phyloP scores from a whole-genome alignment of 2,329 filamentous ascomycete species.

The Sporothrix inflata region DNA sequence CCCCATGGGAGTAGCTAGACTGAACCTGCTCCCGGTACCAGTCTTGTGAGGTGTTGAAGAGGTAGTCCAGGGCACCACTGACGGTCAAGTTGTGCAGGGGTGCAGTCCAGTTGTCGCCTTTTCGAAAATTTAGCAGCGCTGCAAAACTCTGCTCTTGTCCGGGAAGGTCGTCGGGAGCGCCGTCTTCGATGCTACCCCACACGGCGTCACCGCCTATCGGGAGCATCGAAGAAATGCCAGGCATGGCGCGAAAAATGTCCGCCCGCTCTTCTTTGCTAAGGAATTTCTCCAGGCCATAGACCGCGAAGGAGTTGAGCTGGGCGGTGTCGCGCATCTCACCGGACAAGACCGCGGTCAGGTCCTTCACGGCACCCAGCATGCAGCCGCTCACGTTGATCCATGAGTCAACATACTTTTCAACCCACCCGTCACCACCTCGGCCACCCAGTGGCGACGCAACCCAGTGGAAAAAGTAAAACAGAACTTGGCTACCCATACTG shows the following conservation, averaged over 20 bases:
- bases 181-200: conserved; percentile 81
- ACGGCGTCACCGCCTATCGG: conserved; percentile 90
- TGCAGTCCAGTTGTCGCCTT: conserved; percentile 64
- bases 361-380: conserved; percentile 95
- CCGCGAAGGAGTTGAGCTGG: conserved; percentile 92
- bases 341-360: conserved; percentile 84
- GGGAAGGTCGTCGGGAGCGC: conserved; percentile 84
- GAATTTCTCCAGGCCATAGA: conserved; percentile 96
- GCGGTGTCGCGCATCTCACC: conserved; percentile 99
- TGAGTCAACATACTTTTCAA: conserved; percentile 83
- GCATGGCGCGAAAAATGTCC: conserved; percentile 95
- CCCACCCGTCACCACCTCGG: conserved; percentile 82
- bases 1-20: conserved; percentile 80
- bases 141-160: conserved; percentile 76
- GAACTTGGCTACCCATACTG: conserved; percentile 96
- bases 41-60: conserved; percentile 75
- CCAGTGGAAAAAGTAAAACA: conserved; percentile 79
- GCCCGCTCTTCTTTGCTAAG: conserved; percentile 86
- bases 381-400: conserved; percentile 99
- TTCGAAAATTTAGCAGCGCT: conserved; percentile 81
- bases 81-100: conserved; percentile 79
- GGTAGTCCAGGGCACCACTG: conserved; percentile 72
- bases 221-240: conserved; percentile 93
- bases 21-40: conserved; percentile 82
- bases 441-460: conserved; percentile 80